Evolutionary conservation across 352 stramenopile species (phyloP).

Genomic region (Globisporangium carolinianum): DNA sequence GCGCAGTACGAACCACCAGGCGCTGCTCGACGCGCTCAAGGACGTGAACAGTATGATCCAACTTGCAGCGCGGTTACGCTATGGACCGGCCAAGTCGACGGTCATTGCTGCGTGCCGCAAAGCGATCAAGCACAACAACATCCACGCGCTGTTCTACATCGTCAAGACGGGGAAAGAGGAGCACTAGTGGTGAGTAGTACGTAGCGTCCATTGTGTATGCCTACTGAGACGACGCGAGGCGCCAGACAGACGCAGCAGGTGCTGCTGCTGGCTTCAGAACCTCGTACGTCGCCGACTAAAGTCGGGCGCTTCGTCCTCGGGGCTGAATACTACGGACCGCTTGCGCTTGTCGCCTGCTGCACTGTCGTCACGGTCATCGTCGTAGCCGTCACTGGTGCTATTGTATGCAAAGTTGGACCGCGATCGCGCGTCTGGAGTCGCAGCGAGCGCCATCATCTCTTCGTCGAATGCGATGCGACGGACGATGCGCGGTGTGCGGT

Average conservation of each 20-base stretch:
- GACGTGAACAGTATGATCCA: conserved; percentile 92
- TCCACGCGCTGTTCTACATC: conserved; percentile 81
- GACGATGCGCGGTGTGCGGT: conserved; percentile 27
- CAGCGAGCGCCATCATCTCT: conserved; percentile 32
- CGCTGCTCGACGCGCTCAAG: conserved; percentile 86
- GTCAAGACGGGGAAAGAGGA: conserved; percentile 83
- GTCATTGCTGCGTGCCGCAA: conserved; percentile 82
- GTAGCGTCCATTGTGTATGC: neutral
- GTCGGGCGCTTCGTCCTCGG: conserved; percentile 20
- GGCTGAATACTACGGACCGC: conserved; percentile 22
- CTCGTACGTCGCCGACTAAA: conserved; percentile 11
- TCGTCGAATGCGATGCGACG: conserved; percentile 37
- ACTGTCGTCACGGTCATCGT: neutral
- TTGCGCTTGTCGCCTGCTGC: conserved; percentile 25
- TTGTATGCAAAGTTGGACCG: neutral
- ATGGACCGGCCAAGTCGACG: conserved; percentile 77
- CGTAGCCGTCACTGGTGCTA: neutral
- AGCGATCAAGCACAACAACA: conserved; percentile 89
- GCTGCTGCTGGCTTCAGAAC: neutral
- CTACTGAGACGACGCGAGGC: neutral
- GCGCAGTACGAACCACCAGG: conserved; percentile 88
- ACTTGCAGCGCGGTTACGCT: conserved; percentile 79
- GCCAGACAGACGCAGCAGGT: neutral
- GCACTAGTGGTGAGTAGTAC: conserved; percentile 30
- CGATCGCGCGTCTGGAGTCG: conserved; percentile 9